Base-by-base conservation (phyloP, 116 monocot species). In the Trichopus zeylanicus region DNA sequence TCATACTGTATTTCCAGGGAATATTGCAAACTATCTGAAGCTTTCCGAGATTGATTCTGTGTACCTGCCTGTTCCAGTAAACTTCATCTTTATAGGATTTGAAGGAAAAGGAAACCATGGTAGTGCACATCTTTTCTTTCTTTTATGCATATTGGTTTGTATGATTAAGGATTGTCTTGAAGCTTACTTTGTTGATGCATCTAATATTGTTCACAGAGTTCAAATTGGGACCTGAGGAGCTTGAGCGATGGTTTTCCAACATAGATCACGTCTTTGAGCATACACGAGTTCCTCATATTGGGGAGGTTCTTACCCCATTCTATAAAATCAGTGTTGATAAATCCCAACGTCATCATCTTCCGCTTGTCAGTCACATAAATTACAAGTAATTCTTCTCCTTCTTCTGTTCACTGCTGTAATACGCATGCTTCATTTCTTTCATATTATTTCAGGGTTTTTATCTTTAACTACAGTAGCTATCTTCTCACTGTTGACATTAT, bases 1-100 rank as follows among this genome's bases (percentile, higher is more conserved):
- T 63, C 22, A 34, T 35, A 1, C 29, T 25, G 12, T 53, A 29
- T 21, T 26, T 71, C 22, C 70, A 90, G 97, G 87, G 46, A 97
- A 88, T 67, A 84, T 97, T 64, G 97, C 91, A 48, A 87, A 84
- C 57, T 97, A 81, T 67, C 64, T 97, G 67, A 82, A 78, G 67
- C 70, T 97, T 28, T 73, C 79, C 28, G 84, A 84, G 65, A 66
- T 97, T 29, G 97, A 87, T 72, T 87, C 90, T 13, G 63, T 97
- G 59, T 91, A 97, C 60, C 67, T 91, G 12, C 70, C 91, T 15
- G 57, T 97, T 29, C 97, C 87, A 53, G 81, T 91, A 30, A 97
- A 97, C 54, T 91, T 97, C 67, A 82, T 97, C 46, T 97, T 97
- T 55, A 81, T 97, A 66, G 97, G 97, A 46, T 97, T 97, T 82